A percentile compares a stretch with the other conserved stretches of the same genome.
phyloP scores from a whole-genome alignment of 805 yeast genomes.

The Huiozyma naganishii region DNA sequence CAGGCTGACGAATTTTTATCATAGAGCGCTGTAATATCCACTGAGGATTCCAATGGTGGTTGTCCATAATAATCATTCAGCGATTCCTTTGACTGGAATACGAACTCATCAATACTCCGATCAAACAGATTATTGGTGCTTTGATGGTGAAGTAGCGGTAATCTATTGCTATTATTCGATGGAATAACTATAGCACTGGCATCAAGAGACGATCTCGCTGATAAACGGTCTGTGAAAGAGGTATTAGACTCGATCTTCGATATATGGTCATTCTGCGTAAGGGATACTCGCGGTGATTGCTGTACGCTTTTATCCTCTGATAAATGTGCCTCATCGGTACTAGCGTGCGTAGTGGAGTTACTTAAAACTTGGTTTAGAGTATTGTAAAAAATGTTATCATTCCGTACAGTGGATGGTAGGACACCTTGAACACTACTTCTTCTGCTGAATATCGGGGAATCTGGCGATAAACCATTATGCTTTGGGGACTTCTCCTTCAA shows the following conservation, averaged over 20 bases:
- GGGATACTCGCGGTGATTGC: not conserved
- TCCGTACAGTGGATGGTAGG: constrained; percentile 23
- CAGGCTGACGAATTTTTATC: constrained; percentile 18
- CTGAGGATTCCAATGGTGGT: constrained; percentile 22
- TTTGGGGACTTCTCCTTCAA: constrained; percentile 23
- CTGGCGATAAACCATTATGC: constrained; percentile 10
- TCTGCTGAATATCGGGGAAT: constrained; percentile 1
- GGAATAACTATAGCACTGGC: constrained; percentile 4
- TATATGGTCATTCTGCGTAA: not conserved
- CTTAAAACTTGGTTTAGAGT: constrained; percentile 19
- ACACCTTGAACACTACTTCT: constrained; percentile 12
- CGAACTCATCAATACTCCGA: constrained; percentile 15
- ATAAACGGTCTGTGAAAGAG: constrained; percentile 2
- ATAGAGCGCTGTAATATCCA: constrained; percentile 31
- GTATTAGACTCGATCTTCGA: not conserved
- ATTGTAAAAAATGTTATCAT: constrained; percentile 14
- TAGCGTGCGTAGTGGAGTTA: constrained; percentile 1
- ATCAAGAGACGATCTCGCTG: constrained; percentile 18
- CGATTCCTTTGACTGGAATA: constrained; percentile 23
- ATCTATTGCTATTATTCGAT: constrained; percentile 11
- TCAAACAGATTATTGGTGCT: not conserved
- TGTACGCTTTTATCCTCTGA: not conserved
- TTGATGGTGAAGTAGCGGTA: constrained; percentile 18
- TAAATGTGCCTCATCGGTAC: not conserved
- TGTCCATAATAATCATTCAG: constrained; percentile 10